Evolutionary conservation across 2,329 filamentous ascomycete species (phyloP), one percentile per base, ranked within the genome.

Genomic region (Phaeophleospora eucalypticola): DNA sequence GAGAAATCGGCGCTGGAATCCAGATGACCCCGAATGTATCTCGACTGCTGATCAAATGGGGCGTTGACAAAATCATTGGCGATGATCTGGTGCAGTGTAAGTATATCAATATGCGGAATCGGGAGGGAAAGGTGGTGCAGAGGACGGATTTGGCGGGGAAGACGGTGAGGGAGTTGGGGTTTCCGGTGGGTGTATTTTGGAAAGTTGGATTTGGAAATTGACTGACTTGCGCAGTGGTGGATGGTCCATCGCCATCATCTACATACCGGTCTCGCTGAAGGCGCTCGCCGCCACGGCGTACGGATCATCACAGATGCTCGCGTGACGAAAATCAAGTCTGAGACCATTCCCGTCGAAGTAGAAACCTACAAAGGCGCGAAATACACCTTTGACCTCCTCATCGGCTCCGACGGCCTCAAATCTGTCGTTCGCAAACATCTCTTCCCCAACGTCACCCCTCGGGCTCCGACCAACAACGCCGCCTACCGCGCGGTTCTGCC

Each of bases 211-310:
- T n/a, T n/a, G n/a, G n/a, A n/a, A n/a, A n/a, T n/a, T n/a, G n/a
- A n/a, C n/a, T n/a, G n/a, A n/a, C n/a, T n/a, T n/a, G 12, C 12
- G 6, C 12, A 29, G 9, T 74, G 71, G 63, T 73, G 69, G 67
- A 64, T 75, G 27, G 72, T 75, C 8, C 71, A 75, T 41, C 62
- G 58, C 29, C 70, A 71, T n/a, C 69, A 75, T 57, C 62, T 76
- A 3, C 72, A 75, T 49, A 59, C 63, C n/a, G 69, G 70, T 7
- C 59, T 75, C 4, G 62, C 64, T 7, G 60, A 68, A 18, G 62
- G 68, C 10, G 71, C 71, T 3, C 51, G 61, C 24, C 53, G 64
- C 15, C 57, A 66, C 15, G 73, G 71, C 1, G 68, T 65, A 0
- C 54, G 57, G n/a, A 58, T 74, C 36, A 46, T 66, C 14, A 64